Evolutionary conservation across 805 yeast genomes (phyloP), one percentile per base, ranked within the genome.

Genomic region (Barnettozyma pratensis): DNA sequence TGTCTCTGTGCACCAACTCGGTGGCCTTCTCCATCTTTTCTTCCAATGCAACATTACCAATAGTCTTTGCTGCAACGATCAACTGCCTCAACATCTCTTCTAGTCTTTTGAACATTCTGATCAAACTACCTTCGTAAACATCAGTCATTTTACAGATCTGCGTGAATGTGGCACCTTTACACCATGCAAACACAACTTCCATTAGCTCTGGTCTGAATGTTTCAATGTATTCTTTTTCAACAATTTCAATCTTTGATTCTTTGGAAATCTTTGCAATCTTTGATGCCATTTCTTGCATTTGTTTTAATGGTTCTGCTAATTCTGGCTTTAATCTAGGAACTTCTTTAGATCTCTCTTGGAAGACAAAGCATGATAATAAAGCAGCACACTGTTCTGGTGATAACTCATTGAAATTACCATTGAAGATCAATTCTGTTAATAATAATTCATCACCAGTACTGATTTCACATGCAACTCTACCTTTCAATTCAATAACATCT

Each of bases 111-210:
- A 94, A 94, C 81, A 88, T 87, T 65, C 99, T 82, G 55, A 94
- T 92, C 62, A 94, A 76, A 26, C 96, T 85, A 39, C 99, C 99
- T 71, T 94, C 99, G 58, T 92, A 94, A 40, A 94, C 98, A 63
- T 94, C 99, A 0, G 99, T 94, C 97, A 94, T 90, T 67, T 92
- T 92, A 72, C 98, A 92, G 54, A 94, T 92, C 65, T 92, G 97
- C 0, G 97, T 92, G 67, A 94, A 94, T 0, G 94, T 73, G 6
- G 96, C 97, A 19, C 98, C 98, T 63, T 85, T 84, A 66, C 97
- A 89, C 99, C 99, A 94, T 42, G 92, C 87, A 66, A 72, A 89
- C 1, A 94, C 97, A 45, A 94, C 97, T 65, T 91, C 98, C 98
- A 94, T 92, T 52, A 94, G 75, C 63, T 94, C 96, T 19, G 90